Evolutionary conservation across 169 alveolate genomes (phyloP), one percentile per base, ranked within the genome.

Genomic region (Eimeria brunetti): DNA sequence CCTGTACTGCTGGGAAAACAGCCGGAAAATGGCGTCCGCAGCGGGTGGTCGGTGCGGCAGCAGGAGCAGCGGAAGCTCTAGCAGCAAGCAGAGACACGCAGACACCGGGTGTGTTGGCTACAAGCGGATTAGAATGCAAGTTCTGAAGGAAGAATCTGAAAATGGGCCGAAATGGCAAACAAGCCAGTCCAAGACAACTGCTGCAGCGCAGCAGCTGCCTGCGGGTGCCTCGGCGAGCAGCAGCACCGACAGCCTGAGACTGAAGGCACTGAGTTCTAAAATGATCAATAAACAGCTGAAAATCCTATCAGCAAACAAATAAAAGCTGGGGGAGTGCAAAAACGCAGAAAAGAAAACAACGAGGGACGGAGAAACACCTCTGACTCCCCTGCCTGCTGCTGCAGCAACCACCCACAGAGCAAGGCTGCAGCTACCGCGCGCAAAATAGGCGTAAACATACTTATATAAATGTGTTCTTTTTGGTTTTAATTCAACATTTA

Each of bases 171-270:
- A 78, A 46, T 4, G 44, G 64, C 64, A 78, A 49, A 46, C 64
- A 46, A 46, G 46, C 8, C 49, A 27, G 46, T 6, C 5, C 64
- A 78, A 46, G 88, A 78, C 88, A 78, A 78, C 67, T 27, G 88
- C 88, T 44, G 88, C 88, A 78, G 67, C 88, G 88, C 64, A 27
- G 88, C 88, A 78, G 88, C 88, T 78, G 64, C 88, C 46, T 51
- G 88, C 88, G 64, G 88, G 41, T 51, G 88, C 88, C 88, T 44
- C 88, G 64, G 88, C 88, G 88, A 44, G 88, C 88, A 78, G 88
- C 88, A 78, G 67, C 88, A 78, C 67, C 88, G 67, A 12, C 83
- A 33, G 30, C 53, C 83, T 38, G 53, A 38, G 83, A 73, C 83
- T 73, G 83, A 16, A 18, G 83, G 53, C 33, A 6, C 38, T 51